phyloP scores from a whole-genome alignment of 2,329 filamentous ascomycete genomes.

The Emericellopsis atlantica region DNA sequence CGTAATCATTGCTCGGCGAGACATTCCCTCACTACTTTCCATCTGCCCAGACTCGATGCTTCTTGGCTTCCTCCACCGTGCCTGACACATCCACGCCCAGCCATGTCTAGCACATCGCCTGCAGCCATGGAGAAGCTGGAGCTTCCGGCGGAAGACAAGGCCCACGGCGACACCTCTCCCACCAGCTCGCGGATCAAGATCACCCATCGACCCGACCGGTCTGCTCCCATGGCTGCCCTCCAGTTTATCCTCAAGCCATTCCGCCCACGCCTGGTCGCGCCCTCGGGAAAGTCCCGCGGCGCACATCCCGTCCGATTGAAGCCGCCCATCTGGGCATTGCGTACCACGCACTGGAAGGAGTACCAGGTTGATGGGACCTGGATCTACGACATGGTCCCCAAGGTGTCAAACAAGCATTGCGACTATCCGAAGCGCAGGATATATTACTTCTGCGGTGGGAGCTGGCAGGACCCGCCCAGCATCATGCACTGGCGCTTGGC shows the following conservation, averaged over 20 bases:
- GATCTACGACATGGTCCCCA: conserved; percentile 10
- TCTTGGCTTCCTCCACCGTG: no score
- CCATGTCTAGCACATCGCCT: no score
- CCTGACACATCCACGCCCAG: no score
- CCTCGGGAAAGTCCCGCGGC: neutral
- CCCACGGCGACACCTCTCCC: neutral
- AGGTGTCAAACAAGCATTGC: conserved; percentile 6
- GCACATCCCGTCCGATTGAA: conserved; percentile 1
- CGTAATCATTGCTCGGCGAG: no score
- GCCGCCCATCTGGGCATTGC: neutral
- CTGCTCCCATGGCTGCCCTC: conserved; percentile 2
- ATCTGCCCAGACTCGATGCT: no score
- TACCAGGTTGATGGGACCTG: conserved; percentile 10
- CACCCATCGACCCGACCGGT: conserved; percentile 1
- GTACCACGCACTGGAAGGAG: conserved; percentile 1
- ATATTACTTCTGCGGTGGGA: conserved; percentile 43
- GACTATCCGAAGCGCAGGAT: conserved; percentile 12
- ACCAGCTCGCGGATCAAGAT: neutral
- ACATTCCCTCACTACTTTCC: no score
- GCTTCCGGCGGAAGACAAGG: no score
- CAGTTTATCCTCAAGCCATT: conserved; percentile 3
- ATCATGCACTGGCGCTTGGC: conserved; percentile 38
- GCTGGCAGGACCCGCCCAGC: conserved; percentile 37
- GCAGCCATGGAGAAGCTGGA: no score
- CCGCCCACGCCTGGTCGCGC: conserved; percentile 1